phyloP scores from a whole-genome alignment of 306 rosid species.

The Arachis stenosperma region DNA sequence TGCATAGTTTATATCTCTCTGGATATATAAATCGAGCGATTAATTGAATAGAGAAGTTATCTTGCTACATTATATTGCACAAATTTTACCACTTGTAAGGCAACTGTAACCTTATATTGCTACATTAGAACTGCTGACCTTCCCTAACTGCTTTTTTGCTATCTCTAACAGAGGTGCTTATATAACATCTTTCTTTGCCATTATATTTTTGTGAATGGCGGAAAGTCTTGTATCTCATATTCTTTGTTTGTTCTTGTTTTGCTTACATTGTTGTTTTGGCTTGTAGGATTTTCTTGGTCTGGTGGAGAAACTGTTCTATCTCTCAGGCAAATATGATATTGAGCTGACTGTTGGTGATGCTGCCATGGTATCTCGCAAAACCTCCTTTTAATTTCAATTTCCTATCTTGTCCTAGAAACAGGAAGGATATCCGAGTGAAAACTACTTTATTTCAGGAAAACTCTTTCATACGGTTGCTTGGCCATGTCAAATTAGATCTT shows the following conservation, averaged over 20 bases:
- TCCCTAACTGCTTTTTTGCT: conserved; percentile 17
- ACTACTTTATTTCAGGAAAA: conserved; percentile 70
- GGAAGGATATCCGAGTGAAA: conserved; percentile 33
- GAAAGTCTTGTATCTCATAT: conserved; percentile 28
- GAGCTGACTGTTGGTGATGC: conserved; percentile 92
- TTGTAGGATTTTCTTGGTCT: conserved; percentile 89
- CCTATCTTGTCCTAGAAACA: neutral
- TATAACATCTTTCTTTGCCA: conserved; percentile 15
- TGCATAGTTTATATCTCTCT: neutral
- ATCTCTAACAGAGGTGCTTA: conserved; percentile 19
- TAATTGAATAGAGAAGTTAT: conserved; percentile 24
- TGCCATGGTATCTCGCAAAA: conserved; percentile 71
- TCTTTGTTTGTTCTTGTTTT: conserved; percentile 26
- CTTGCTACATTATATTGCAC: neutral
- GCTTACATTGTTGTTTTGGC: conserved; percentile 42
- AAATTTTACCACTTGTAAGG: neutral
- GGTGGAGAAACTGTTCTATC: conserved; percentile 92
- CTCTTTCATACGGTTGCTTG: conserved; percentile 75
- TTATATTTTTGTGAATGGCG: neutral
- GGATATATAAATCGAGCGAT: conserved; percentile 22
- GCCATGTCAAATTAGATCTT: conserved; percentile 84
- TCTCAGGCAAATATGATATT: conserved; percentile 85
- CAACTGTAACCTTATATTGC: neutral
- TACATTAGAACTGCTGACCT: conserved; percentile 5
- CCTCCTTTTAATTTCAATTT: neutral